Base-by-base conservation (phyloP, 1,139 yeast genomes). In the Cylindricascospora bacillispora region DNA sequence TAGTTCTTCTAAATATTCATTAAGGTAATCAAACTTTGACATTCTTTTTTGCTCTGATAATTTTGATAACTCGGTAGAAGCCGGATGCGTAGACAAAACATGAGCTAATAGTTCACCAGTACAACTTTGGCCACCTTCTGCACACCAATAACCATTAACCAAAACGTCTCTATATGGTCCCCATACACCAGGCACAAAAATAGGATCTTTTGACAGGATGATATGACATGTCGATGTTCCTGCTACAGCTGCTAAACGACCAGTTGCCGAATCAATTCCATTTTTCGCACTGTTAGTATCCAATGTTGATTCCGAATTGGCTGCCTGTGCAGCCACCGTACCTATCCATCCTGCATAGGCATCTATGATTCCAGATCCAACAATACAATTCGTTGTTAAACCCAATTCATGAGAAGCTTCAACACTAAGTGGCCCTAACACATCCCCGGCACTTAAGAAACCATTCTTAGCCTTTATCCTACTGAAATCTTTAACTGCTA, bases 291-390 rank as follows among this genome's bases (percentile, higher is more conserved):
- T 52, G 33, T 67, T 63, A 27, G 61, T 62, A 26, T 63, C 54
- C 28, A 59, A 43, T 15, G 59, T 58, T 3, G 72, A 70, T 30
- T 69, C 59, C 28, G 71, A 73, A 5, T 47, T 40, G 33, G 59
- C 60, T 11, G 60, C 73, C 44, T 75, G 73, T 2, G 93, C 94
- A 18, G 95, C 98, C 34, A 86, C 95, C 0, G 98, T 89, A 34
- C 98, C 98, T 35, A 89, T 73, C 97, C 97, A 89, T 30, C 98
- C 98, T 6, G 97, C 93, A 50, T 89, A 89, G 9, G 97, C 97
- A 55, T 89, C 98, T 49, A 89, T 89, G 22, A 89, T 94, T 44
- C 95, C 95, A 2, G 93, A 75, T 5, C 95, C 95, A 24, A 89
- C 97, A 24, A 75, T 72, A 58, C 93, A 80, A 33, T 68, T 67